A percentile compares a stretch with the other conserved stretches of the same genome.
These are phyloP conservation scores for Rachicladosporium sp. DNA, from an alignment of 2,329 filamentous ascomycete genomes.

Conservation along the genomic window DNA sequence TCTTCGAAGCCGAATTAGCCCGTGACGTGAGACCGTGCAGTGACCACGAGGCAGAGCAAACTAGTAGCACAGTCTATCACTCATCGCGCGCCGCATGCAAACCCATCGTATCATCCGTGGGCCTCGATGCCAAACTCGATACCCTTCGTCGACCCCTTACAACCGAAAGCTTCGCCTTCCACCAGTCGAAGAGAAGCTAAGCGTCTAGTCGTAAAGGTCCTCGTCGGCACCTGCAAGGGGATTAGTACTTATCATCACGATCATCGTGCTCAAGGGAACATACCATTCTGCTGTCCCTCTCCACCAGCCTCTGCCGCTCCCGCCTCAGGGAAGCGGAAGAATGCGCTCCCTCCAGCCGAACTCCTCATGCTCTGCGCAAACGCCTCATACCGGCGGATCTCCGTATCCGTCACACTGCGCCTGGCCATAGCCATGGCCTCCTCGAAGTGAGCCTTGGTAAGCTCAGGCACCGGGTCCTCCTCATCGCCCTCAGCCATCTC, in stretches of 20 bases:
- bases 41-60: no score
- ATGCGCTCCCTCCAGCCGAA: conserved; percentile 71
- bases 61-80: no score
- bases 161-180: no score
- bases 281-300: conserved; percentile 26
- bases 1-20: no score
- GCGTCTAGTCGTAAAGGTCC: conserved; percentile 81
- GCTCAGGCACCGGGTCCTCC: conserved; percentile 89
- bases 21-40: no score
- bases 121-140: no score
- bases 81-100: no score
- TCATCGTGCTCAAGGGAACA: conserved; percentile 16
- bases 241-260: conserved; percentile 7
- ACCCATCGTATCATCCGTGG: no score
- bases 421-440: conserved; percentile 95
- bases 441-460: conserved; percentile 94
- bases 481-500: conserved; percentile 61
- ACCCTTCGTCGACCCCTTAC: no score
- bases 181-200: background rate
- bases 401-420: conserved; percentile 87
- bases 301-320: conserved; percentile 32
- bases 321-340: conserved; percentile 85
- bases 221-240: conserved; percentile 66
- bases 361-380: conserved; percentile 99
- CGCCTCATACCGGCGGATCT: conserved; percentile 95